phyloP scores from a whole-genome alignment of 2,329 filamentous ascomycete species.

The Daldinia sp. region DNA sequence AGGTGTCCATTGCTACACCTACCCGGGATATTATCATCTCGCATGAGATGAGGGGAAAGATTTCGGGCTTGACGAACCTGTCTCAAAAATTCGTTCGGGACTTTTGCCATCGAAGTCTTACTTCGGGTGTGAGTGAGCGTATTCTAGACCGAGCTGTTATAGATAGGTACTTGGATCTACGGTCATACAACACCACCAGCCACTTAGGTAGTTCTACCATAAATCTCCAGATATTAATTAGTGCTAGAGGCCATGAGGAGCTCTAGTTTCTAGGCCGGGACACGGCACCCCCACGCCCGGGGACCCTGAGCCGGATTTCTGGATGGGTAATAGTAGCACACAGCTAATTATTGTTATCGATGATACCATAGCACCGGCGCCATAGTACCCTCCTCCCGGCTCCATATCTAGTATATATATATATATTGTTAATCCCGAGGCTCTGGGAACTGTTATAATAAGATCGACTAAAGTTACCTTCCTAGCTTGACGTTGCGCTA shows the following conservation, averaged over 20 bases:
- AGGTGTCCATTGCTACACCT: not conserved
- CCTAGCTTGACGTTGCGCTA: not conserved
- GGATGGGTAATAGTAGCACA: not conserved
- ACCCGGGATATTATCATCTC: not conserved
- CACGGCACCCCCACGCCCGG: slow-evolving; percentile 14
- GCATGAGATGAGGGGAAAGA: not conserved
- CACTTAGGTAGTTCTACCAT: not conserved
- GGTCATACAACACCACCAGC: not conserved
- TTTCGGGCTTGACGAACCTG: not conserved
- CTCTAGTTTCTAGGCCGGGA: not conserved
- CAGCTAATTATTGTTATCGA: slow-evolving; percentile 24
- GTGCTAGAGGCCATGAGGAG: not conserved
- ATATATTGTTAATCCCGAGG: not conserved
- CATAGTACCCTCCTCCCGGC: not conserved
- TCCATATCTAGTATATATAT: slow-evolving; percentile 13
- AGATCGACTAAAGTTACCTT: not conserved
- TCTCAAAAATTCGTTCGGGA: not conserved
- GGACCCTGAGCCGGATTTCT: not conserved
- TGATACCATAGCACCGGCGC: slow-evolving; percentile 30
- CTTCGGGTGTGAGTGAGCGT: not conserved
- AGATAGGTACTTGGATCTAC: not conserved
- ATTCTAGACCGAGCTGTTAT: not conserved
- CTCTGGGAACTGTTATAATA: not conserved
- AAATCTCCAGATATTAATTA: not conserved
- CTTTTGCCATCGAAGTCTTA: not conserved